A percentile compares a stretch with the other conserved stretches of the same genome.
These are phyloP conservation scores for Fraxinus greggii DNA, from an alignment of 305 asterid species.

Conservation along the genomic window DNA sequence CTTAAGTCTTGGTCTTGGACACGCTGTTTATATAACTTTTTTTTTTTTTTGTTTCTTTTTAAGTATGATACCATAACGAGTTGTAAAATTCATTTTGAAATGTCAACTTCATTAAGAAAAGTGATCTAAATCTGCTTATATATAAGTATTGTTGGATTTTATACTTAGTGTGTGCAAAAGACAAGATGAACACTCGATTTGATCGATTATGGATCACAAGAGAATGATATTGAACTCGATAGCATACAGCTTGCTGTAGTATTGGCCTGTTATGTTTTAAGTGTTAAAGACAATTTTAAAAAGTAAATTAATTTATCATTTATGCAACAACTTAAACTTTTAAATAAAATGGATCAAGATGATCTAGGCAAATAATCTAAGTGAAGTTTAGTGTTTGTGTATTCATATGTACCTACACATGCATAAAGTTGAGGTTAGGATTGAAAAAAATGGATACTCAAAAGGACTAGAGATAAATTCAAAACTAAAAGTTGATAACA, in stretches of 20 bases:
- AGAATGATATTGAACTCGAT: not conserved
- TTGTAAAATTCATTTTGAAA: not conserved
- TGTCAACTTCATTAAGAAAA: not conserved
- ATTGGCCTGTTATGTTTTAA: not conserved
- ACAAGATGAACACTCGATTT: not conserved
- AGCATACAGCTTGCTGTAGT: not conserved
- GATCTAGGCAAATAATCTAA: not conserved
- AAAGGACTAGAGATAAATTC: constrained; percentile 3
- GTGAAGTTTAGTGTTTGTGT: not conserved
- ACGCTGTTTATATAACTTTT: no score
- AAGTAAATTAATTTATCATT: not conserved
- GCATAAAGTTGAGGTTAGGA: constrained; percentile 19
- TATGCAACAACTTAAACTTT: no score
- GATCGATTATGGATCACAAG: not conserved
- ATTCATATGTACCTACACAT: not conserved
- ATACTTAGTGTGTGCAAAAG: not conserved
- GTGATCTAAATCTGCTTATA: not conserved
- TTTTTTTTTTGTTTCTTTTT: no score
- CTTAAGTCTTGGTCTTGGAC: no score
- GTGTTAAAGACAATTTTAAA: not conserved
- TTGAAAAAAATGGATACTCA: constrained; percentile 5
- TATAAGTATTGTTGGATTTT: not conserved
- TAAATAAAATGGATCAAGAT: not conserved
- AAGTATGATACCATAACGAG: not conserved
- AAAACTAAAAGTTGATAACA: not conserved